Base-by-base conservation (phyloP, 176 grass and related monocot species). In the Bothriochloa decipiens region DNA sequence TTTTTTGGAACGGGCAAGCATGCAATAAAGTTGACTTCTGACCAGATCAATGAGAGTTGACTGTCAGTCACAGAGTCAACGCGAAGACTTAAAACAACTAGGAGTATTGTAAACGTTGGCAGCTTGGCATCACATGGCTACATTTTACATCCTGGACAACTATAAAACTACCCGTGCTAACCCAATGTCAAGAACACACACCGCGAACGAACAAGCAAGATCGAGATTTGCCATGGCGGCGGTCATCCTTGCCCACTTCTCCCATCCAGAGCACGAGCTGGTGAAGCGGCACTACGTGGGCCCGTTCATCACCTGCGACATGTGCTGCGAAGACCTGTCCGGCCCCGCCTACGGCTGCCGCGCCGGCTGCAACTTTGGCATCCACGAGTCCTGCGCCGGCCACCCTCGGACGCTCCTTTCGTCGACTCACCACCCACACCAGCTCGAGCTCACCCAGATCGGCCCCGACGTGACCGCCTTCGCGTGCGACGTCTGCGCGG, bases 301-400 rank as follows among this genome's bases (percentile, higher is more conserved):
- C 28, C 3, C 17, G 14, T 42, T 42, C 8, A 1, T 42, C 39
- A 18, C 0, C 63, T 68, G 78, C 43, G 64, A 80, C 64, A 52
- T 80, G 27, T 80, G 78, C 78, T 23, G 26, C 3, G 28, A 80
- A 27, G 3, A 49, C 27, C 64, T 80, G 23, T 35, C 62, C 17
- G 77, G 77, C 27, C 1, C 40, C 42, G 77, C 5, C 63, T 80
- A 67, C 42, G 41, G 77, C 62, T 80, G 77, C 42, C 16, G 9
- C 42, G 62, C 62, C 63, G 62, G 78, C 27, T 68, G 63, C 64
- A 3, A 80, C 78, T 80, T 68, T 18, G 42, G 0, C 43, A 68
- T 80, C 63, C 78, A 80, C 43, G 64, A 52, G 1, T 18, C 78
- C 18, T 80, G 78, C 43, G 64, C 43, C 28, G 78, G 63, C 42